Evolutionary conservation across 78 protist species (phyloP), one percentile per base, ranked within the genome.

Genomic region (Thecamonas trahens): DNA sequence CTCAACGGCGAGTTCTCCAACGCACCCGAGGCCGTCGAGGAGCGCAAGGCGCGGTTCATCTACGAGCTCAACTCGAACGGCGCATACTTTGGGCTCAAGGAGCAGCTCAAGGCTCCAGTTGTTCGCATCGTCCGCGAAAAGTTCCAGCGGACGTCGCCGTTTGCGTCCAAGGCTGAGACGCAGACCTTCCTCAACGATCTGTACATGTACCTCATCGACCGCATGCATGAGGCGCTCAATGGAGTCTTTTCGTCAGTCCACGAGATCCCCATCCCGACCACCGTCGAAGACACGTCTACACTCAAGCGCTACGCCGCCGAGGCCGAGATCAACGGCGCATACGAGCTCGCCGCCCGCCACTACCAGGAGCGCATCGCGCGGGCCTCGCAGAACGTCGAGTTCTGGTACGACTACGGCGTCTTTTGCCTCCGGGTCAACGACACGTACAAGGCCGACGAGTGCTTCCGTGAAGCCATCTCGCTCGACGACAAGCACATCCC

Each of bases 361-460:
- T 76, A 71, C 64, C 50, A 77, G 45, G 64, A 72, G 35, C 70
- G 83, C 45, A 3, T 77, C n/a, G 60, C 22, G 13, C 34, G 0
- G 17, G 34, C 4, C 47, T 1, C 3, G 22, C 0, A 29, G 17
- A 35, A 44, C 31, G 64, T 47, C 31, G 61, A 1, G 45, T 28
- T 35, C 15, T 74, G 79, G 85, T 14, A 6, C 66, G 85, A 72
- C 44, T 79, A 67, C 73, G 85, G 55, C 31, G 15, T 5, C 39
- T 59, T 60, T 59, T 34, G 58, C 65, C 35, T 73, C 49, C 57
- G 79, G 28, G 40, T 35, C 24, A 40, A 60, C 20, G 64, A 57
- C 40, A 24, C 24, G 7, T 31, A 37, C 50, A 72, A 65, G 72
- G 85, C 85, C 15, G 85, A 79, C 71, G 80, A 71, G 61, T 34